Percentiles rank a stretch among this genome's conserved stretches.
Conservation (phyloP, 2,329 filamentous ascomycete genomes). For the Malbranchea zuffiana region DNA sequence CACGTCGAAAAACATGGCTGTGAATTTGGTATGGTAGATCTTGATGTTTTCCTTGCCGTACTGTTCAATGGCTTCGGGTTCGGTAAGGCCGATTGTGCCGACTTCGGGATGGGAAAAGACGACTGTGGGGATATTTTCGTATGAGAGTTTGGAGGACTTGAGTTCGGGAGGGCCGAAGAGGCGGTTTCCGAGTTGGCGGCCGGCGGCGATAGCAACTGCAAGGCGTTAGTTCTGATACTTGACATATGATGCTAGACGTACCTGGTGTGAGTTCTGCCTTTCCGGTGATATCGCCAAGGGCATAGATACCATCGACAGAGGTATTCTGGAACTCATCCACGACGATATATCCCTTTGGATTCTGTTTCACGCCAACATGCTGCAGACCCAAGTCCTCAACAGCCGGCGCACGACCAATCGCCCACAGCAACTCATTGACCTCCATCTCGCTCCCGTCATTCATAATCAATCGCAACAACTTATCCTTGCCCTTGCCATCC, state of each 20-base stretch:
- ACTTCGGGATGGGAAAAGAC: constrained; percentile 43
- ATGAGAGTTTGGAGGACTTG: constrained; percentile 36
- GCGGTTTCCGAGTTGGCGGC: constrained; percentile 40
- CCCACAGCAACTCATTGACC: constrained; percentile 43
- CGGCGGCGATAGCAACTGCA: constrained; percentile 42
- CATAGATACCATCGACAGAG: constrained; percentile 38
- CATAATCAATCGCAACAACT: constrained; percentile 35
- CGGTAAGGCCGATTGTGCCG: constrained; percentile 40
- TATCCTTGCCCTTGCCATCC: constrained; percentile 37
- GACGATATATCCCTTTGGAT: constrained; percentile 30
- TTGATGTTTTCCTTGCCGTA: constrained; percentile 43
- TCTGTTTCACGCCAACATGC: constrained; percentile 33
- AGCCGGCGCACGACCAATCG: constrained; percentile 39
- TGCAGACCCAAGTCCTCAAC: constrained; percentile 34
- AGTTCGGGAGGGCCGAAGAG: constrained; percentile 39
- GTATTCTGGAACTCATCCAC: constrained; percentile 45
- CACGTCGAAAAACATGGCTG: constrained; percentile 40
- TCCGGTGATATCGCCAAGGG: constrained; percentile 42
- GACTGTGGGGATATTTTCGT: constrained; percentile 44
- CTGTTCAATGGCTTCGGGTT: constrained; percentile 37
- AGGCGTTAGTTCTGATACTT: constrained; percentile 2
- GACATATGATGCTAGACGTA: too few relatives aligned
- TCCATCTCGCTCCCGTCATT: constrained; percentile 35
- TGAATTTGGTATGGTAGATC: constrained; percentile 40
- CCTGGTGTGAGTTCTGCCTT: constrained; percentile 42